phyloP scores from a whole-genome alignment of 2,329 filamentous ascomycete species.

The Westerdykella sp. region DNA sequence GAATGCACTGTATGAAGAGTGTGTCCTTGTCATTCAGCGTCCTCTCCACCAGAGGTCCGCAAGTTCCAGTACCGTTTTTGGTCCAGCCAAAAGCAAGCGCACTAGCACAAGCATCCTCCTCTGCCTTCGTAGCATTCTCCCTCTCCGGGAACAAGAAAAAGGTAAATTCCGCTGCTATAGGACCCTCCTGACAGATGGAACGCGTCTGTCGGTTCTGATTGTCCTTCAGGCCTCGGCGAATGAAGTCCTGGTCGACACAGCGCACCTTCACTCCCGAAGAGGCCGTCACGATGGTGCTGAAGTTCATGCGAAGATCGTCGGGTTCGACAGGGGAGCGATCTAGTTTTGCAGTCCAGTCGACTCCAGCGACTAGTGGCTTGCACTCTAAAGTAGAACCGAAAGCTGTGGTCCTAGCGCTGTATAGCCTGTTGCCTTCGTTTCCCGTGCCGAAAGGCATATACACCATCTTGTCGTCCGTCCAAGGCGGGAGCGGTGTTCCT shows the following conservation, averaged over 20 bases:
- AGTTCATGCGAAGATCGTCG: not conserved
- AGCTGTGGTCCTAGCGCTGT: conserved; percentile 26
- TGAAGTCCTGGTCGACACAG: no score
- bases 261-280: not conserved
- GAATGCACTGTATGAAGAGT: conserved; percentile 35
- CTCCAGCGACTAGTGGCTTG: conserved; percentile 11
- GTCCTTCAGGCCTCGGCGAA: not conserved
- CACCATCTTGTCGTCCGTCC: conserved; percentile 43
- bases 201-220: not conserved
- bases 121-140: conserved; percentile 13
- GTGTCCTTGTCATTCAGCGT: conserved; percentile 8
- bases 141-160: conserved; percentile 1
- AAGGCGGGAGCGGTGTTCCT: conserved; percentile 44
- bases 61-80: conserved; percentile 10
- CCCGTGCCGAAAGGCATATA: conserved; percentile 43
- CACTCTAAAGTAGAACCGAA: conserved; percentile 36
- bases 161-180: conserved; percentile 13
- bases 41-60: conserved; percentile 1
- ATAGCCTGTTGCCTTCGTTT: conserved; percentile 3
- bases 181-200: conserved; percentile 3
- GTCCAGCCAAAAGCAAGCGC: conserved; percentile 26
- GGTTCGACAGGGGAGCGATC: not conserved
- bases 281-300: not conserved
- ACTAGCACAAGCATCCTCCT: conserved; percentile 16
- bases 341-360: conserved; percentile 2